Conservation (phyloP, 371 early-diverging fungal genomes). For the Choanephora cucurbitarum region DNA sequence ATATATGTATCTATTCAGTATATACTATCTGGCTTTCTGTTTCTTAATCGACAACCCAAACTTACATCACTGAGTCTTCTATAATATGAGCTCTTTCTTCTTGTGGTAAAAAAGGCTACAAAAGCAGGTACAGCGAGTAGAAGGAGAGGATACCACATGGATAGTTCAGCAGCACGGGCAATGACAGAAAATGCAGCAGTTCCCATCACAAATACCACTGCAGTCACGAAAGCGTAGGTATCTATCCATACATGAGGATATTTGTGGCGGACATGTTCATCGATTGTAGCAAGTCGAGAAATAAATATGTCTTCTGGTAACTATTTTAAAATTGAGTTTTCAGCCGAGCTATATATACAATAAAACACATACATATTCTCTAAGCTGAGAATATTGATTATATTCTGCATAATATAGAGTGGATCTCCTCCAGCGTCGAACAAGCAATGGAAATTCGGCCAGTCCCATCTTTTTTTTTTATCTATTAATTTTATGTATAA, state of each 20-base stretch:
- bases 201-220: constrained; percentile 33
- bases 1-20: no score
- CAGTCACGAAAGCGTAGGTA: constrained; percentile 34
- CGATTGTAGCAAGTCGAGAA: constrained; percentile 23
- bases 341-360: neutral
- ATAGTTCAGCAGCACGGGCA: constrained; percentile 28
- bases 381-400: constrained; percentile 21
- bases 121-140: constrained; percentile 33
- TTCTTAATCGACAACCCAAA: no score
- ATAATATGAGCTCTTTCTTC: constrained; percentile 33
- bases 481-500: no score
- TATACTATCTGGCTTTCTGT: no score
- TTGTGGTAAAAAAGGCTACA: constrained; percentile 37
- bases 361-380: constrained; percentile 25
- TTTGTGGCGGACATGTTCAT: constrained; percentile 23
- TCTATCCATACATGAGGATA: constrained; percentile 42
- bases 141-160: constrained; percentile 42
- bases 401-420: constrained; percentile 17
- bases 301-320: constrained; percentile 35
- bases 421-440: constrained; percentile 25
- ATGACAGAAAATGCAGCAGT: constrained; percentile 40
- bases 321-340: constrained; percentile 18
- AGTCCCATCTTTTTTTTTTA: constrained; percentile 19
- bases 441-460: constrained; percentile 25
- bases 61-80: constrained; percentile 21